These are phyloP conservation scores for Penicillium sp. DNA, from an alignment of 2,329 filamentous ascomycete species.

Conservation along the genomic window DNA sequence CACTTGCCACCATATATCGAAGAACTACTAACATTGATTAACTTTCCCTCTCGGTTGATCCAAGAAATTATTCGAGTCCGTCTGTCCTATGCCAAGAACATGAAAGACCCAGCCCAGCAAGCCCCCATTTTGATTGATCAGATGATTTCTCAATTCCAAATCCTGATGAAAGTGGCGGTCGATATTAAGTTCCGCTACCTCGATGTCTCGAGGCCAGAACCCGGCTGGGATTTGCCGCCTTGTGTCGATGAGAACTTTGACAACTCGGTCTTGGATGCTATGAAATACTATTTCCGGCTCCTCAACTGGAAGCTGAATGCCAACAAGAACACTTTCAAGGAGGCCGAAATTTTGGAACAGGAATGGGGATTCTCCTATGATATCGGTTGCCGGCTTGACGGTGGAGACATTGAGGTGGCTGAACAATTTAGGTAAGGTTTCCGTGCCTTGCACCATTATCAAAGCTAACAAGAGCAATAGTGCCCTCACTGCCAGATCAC, in stretches of 20 bases:
- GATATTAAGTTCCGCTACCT: conserved; percentile 88
- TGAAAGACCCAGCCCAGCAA: conserved; percentile 91
- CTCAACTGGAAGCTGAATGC: conserved; percentile 95
- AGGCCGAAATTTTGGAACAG: conserved; percentile 93
- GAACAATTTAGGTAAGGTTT: conserved; percentile 76
- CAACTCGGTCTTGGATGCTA: conserved; percentile 80
- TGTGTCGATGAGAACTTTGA: conserved; percentile 98
- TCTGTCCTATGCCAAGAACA: conserved; percentile 85
- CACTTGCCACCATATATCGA: conserved; percentile 96
- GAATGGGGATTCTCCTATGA: conserved; percentile 98
- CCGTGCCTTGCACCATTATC: background rate
- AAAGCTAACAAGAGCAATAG: conserved; percentile 39
- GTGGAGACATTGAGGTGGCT: conserved; percentile 92
- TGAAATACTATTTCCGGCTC: conserved; percentile 99
- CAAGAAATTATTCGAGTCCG: conserved; percentile 95
- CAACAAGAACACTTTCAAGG: conserved; percentile 99
- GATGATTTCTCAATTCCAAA: conserved; percentile 96
- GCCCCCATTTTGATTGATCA: conserved; percentile 94
- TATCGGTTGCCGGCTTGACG: conserved; percentile 85
- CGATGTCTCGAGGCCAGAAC: conserved; percentile 77
- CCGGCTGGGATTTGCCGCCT: conserved; percentile 91
- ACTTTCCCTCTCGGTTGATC: conserved; percentile 91
- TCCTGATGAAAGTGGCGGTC: conserved; percentile 85
- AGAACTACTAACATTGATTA: conserved; percentile 91
- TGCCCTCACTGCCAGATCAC: conserved; percentile 86